phyloP scores from a whole-genome alignment of 2,329 filamentous ascomycete genomes.

The Lachnellula suecica region DNA sequence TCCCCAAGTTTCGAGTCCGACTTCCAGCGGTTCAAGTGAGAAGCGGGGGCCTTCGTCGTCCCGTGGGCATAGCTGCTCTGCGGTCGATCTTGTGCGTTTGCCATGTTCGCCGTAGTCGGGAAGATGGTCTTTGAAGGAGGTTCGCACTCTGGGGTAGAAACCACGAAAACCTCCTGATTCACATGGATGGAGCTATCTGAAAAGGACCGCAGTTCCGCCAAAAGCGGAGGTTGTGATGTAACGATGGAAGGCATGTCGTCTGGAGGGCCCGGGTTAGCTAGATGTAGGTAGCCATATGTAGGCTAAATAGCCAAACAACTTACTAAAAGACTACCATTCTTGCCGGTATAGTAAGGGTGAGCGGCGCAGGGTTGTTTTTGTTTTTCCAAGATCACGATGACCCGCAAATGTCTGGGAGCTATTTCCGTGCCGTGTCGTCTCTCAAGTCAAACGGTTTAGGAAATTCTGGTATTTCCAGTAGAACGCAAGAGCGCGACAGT shows the following conservation, averaged over 20 bases:
- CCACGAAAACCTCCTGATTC: constrained; percentile 14
- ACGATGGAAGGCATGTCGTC: constrained; percentile 21
- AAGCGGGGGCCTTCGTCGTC: not conserved
- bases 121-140: not conserved
- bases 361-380: no score
- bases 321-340: no score
- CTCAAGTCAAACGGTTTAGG: not conserved
- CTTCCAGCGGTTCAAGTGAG: constrained; percentile 10
- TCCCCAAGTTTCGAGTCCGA: constrained; percentile 8
- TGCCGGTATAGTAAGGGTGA: no score
- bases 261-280: not conserved
- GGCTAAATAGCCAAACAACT: no score
- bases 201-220: constrained; percentile 2
- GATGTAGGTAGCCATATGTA: no score
- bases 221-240: constrained; percentile 9
- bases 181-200: constrained; percentile 15
- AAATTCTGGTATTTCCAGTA: not conserved
- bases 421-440: not conserved
- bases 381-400: no score
- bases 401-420: no score
- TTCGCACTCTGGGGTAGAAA: constrained; percentile 5
- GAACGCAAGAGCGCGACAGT: not conserved
- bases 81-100: constrained; percentile 3
- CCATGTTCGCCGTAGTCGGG: not conserved
- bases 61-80: constrained; percentile 1